phyloP scores from a whole-genome alignment of 441 rosid genomes.

The Syzygium syzygioides region DNA sequence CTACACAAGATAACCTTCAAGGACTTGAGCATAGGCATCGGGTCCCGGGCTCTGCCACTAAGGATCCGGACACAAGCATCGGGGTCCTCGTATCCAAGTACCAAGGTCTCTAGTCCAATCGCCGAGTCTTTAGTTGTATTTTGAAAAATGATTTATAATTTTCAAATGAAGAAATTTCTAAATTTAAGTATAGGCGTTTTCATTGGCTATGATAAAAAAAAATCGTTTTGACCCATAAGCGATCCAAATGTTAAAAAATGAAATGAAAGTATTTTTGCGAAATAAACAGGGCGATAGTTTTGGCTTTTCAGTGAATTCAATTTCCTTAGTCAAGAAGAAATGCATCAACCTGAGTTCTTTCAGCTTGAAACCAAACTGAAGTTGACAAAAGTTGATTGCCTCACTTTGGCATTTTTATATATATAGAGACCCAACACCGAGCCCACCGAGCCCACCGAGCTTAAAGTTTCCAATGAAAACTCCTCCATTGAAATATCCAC shows the following conservation, averaged over 20 bases:
- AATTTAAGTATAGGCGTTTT: not conserved
- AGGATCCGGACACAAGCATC: not conserved
- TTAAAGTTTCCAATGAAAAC: not conserved
- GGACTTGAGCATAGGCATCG: not conserved
- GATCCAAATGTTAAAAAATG: too few relatives aligned
- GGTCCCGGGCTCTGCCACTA: accelerated
- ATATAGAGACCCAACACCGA: not conserved
- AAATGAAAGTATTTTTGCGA: not conserved
- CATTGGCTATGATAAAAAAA: not conserved
- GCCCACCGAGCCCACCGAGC: not conserved
- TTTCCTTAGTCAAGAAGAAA: not conserved
- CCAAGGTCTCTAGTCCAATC: not conserved
- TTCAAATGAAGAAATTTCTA: not conserved
- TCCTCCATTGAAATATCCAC: not conserved
- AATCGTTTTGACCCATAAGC: not conserved
- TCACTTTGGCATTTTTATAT: not conserved
- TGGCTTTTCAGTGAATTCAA: not conserved
- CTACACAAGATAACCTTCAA: not conserved
- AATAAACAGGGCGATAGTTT: not conserved
- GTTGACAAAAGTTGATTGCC: not conserved
- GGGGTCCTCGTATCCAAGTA: not conserved
- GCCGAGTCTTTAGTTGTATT: not conserved
- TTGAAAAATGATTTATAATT: not conserved
- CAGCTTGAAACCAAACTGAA: not conserved
- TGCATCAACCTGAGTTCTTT: not conserved